phyloP scores from a whole-genome alignment of 176 grass and related monocot genomes.

The Oryza meridionalis region DNA sequence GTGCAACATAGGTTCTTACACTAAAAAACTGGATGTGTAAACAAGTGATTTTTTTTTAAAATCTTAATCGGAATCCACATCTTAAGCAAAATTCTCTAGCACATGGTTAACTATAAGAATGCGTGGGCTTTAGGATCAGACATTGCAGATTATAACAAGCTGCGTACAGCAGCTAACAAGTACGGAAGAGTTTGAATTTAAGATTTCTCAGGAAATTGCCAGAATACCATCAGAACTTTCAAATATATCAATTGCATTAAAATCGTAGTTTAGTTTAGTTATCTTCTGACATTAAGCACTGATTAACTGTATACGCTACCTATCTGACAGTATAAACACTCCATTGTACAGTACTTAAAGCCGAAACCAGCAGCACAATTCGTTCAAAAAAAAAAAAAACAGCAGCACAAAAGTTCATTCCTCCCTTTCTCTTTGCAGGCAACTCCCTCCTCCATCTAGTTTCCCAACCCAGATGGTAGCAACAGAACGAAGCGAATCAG shows the following conservation, averaged over 20 bases:
- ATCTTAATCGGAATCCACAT: not conserved
- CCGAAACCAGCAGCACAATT: not conserved
- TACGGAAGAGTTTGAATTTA: not conserved
- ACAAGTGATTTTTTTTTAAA: not conserved
- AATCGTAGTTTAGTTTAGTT: not conserved
- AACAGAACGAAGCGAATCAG: not conserved
- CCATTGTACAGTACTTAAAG: not conserved
- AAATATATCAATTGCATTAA: not conserved
- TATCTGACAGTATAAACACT: not conserved
- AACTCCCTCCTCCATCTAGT: not conserved
- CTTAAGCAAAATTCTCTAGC: not conserved
- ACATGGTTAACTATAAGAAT: not conserved
- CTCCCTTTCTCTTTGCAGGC: not conserved
- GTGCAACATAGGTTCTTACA: too few species aligned
- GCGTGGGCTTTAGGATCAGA: not conserved
- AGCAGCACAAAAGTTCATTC: not conserved
- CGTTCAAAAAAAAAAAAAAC: too few species aligned
- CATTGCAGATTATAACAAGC: conserved; percentile 8
- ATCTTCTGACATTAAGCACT: not conserved
- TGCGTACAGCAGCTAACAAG: not conserved
- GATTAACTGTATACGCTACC: not conserved
- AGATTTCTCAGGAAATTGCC: not conserved
- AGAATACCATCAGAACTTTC: not conserved
- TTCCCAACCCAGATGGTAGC: not conserved
- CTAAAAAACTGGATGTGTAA: not conserved